Evolutionary conservation across 352 stramenopile species (phyloP).

Genomic region (Phytophthora hybrid): DNA sequence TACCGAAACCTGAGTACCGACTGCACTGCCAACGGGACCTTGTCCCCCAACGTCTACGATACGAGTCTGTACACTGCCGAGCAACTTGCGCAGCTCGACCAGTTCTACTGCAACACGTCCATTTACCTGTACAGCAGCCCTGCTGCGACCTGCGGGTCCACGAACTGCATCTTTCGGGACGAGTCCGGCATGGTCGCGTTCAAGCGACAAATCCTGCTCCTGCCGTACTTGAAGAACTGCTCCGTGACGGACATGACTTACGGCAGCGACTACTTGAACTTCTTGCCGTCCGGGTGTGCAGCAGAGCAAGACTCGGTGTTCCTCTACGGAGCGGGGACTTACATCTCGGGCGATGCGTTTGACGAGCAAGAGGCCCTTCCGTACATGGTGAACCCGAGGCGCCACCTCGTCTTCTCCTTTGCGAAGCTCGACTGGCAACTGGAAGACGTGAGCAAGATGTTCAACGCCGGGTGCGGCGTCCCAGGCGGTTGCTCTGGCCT

Average conservation of each 20-base stretch:
- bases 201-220: slow-evolving; percentile 47
- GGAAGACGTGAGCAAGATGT: slow-evolving; percentile 42
- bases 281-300: slow-evolving; percentile 36
- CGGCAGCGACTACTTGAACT: slow-evolving; percentile 45
- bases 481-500: slow-evolving; percentile 34
- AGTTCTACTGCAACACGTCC: slow-evolving; percentile 35
- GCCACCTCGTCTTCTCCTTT: slow-evolving; percentile 48
- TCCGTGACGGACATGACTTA: slow-evolving; percentile 46
- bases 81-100: slow-evolving; percentile 13
- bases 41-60: slow-evolving; percentile 26
- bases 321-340: slow-evolving; percentile 44
- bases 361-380: slow-evolving; percentile 22
- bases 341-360: slow-evolving; percentile 38
- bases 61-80: slow-evolving; percentile 20
- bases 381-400: slow-evolving; percentile 38
- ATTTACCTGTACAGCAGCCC: slow-evolving; percentile 40
- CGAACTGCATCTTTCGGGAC: slow-evolving; percentile 55
- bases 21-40: slow-evolving; percentile 29
- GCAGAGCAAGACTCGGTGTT: slow-evolving; percentile 40
- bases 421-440: slow-evolving; percentile 45
- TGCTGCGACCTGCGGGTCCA: slow-evolving; percentile 34
- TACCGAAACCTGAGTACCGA: slow-evolving; percentile 42
- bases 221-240: slow-evolving; percentile 54
- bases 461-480: slow-evolving; percentile 39
- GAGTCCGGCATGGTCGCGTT: slow-evolving; percentile 38